phyloP scores from a whole-genome alignment of 371 early-diverging fungal genomes.

The Rhizopus delemar region DNA sequence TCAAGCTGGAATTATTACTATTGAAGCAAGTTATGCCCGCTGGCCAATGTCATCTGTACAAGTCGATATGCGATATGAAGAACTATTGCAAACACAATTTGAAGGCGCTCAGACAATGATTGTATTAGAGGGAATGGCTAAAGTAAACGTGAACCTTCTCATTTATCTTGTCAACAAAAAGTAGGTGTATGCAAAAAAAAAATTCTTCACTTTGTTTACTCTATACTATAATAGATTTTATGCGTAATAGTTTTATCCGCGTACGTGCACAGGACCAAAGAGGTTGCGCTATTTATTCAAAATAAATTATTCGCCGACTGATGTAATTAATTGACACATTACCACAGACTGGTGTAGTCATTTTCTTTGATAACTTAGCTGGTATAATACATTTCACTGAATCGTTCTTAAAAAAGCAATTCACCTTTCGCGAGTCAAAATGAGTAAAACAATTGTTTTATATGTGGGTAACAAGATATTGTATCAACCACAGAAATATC shows the following conservation, averaged over 20 bases:
- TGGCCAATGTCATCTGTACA: conserved; percentile 75
- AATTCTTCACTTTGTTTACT: not conserved
- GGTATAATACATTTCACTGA: too few species aligned
- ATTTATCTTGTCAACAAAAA: conserved; percentile 96
- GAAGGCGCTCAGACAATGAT: conserved; percentile 86
- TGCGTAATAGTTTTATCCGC: conserved; percentile 11
- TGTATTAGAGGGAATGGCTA: conserved; percentile 87
- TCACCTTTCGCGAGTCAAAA: too few species aligned
- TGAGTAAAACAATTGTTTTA: too few species aligned
- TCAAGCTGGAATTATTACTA: conserved; percentile 85
- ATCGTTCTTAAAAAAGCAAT: too few species aligned
- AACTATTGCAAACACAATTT: conserved; percentile 90
- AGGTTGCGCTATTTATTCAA: too few species aligned
- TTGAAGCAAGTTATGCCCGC: conserved; percentile 82
- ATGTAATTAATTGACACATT: too few species aligned
- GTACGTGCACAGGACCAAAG: too few species aligned
- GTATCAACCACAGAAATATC: too few species aligned
- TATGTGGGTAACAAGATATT: too few species aligned
- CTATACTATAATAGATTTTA: conserved; percentile 21
- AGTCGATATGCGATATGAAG: conserved; percentile 88
- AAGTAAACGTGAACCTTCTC: conserved; percentile 94
- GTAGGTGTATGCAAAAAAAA: conserved; percentile 46
- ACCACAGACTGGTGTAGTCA: too few species aligned
- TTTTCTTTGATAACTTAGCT: too few species aligned
- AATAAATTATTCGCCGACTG: too few species aligned